Conservation (phyloP, 2,329 filamentous ascomycete genomes). For the Stylonectria norvegica region DNA sequence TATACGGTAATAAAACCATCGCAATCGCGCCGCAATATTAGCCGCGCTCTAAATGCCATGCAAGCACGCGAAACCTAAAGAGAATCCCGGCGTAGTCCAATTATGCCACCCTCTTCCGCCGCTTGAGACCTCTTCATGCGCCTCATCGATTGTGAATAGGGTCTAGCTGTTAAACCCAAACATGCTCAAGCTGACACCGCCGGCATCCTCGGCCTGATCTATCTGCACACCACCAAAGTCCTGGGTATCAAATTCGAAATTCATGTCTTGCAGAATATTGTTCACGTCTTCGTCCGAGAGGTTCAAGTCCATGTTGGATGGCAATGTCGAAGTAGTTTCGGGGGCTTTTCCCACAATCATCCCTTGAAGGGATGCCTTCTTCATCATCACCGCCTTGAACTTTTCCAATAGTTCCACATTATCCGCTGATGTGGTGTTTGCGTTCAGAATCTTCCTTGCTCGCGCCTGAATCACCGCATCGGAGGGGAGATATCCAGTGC, state of each 20-base stretch:
- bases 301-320: conserved; percentile 33
- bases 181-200: conserved; percentile 29
- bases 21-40: no score
- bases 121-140: no score
- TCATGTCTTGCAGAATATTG: conserved; percentile 42
- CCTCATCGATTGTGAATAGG: conserved; percentile 22
- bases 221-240: conserved; percentile 22
- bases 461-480: conserved; percentile 46
- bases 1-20: no score
- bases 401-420: conserved; percentile 50
- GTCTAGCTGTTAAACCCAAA: conserved; percentile 21
- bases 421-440: conserved; percentile 50
- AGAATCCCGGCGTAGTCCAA: no score
- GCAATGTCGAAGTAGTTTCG: conserved; percentile 14
- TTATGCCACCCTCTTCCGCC: no score
- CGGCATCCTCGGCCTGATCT: conserved; percentile 29
- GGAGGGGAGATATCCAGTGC: conserved; percentile 41
- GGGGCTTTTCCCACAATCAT: conserved; percentile 6
- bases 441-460: conserved; percentile 47
- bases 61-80: no score
- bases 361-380: conserved; percentile 23
- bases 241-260: conserved; percentile 38
- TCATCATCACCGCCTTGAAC: conserved; percentile 48
- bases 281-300: conserved; percentile 39
- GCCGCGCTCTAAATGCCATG: no score